Conservation (phyloP, 768 basidiomycete species). For the Piloderma croceum region DNA sequence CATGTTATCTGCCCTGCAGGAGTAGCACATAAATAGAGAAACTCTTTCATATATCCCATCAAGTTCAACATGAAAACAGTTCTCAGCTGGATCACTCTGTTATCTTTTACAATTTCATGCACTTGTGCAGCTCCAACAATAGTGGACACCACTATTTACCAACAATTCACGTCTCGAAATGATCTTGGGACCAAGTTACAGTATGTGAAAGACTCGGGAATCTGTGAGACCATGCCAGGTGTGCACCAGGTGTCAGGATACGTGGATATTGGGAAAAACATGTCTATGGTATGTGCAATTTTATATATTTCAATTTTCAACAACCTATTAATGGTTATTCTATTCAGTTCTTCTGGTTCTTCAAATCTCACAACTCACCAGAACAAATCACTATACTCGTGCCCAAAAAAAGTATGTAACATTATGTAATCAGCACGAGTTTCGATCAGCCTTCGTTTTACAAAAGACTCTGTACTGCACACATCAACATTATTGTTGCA, state of each 20-base stretch:
- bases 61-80: no score
- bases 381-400: conserved; percentile 21
- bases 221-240: conserved; percentile 40
- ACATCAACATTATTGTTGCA: no score
- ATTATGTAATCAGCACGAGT: background rate
- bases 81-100: no score
- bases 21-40: no score
- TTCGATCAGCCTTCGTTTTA: background rate
- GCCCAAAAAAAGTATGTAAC: background rate
- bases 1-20: no score
- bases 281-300: conserved; percentile 34
- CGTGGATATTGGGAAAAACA: conserved; percentile 36
- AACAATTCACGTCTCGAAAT: no score
- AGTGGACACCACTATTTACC: no score
- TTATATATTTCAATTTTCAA: background rate
- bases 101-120: no score
- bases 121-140: no score
- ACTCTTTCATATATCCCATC: no score
- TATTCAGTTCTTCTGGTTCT: conserved; percentile 47
- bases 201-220: conserved; percentile 36
- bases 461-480: no score
- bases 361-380: conserved; percentile 38
- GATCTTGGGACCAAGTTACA: no score
- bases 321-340: background rate
- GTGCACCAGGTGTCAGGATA: conserved; percentile 41